Percentiles rank a stretch among this genome's conserved stretches.
phyloP scores from a whole-genome alignment of 2,329 filamentous ascomycete genomes.

The Aspergillus jensenii region DNA sequence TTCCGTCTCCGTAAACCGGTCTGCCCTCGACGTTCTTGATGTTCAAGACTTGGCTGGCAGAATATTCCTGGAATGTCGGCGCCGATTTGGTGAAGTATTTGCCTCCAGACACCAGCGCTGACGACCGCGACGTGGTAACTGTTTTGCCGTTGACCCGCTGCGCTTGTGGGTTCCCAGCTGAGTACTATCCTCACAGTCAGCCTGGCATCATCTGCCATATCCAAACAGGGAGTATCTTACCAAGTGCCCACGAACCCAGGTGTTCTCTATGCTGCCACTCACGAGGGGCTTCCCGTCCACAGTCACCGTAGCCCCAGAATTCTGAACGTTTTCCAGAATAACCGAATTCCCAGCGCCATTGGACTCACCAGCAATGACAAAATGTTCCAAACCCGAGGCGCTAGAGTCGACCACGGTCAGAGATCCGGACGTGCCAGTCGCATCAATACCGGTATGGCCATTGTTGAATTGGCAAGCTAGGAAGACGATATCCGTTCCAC shows the following conservation, averaged over 20 bases:
- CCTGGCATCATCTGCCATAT: background rate
- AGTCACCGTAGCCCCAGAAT: slow-evolving; percentile 27
- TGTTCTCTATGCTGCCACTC: slow-evolving; percentile 21
- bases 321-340: slow-evolving; percentile 31
- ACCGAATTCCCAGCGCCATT: slow-evolving; percentile 31
- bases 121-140: slow-evolving; percentile 29
- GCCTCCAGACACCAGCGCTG: slow-evolving; percentile 28
- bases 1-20: slow-evolving; percentile 45
- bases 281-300: slow-evolving; percentile 23
- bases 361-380: slow-evolving; percentile 26
- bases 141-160: slow-evolving; percentile 28
- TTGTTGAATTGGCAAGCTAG: slow-evolving; percentile 25
- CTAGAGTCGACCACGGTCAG: slow-evolving; percentile 23
- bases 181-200: slow-evolving; percentile 12
- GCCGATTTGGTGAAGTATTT: slow-evolving; percentile 43
- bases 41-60: slow-evolving; percentile 45
- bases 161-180: slow-evolving; percentile 15
- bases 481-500: slow-evolving; percentile 28
- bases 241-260: slow-evolving; percentile 37
- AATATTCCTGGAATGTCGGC: slow-evolving; percentile 47
- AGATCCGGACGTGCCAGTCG: slow-evolving; percentile 21
- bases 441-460: slow-evolving; percentile 26
- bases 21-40: slow-evolving; percentile 45
- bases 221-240: slow-evolving; percentile 12
- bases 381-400: slow-evolving; percentile 12